Evolutionary conservation across 2,329 filamentous ascomycete species (phyloP).

Genomic region (Myriosclerotinia curreyana): DNA sequence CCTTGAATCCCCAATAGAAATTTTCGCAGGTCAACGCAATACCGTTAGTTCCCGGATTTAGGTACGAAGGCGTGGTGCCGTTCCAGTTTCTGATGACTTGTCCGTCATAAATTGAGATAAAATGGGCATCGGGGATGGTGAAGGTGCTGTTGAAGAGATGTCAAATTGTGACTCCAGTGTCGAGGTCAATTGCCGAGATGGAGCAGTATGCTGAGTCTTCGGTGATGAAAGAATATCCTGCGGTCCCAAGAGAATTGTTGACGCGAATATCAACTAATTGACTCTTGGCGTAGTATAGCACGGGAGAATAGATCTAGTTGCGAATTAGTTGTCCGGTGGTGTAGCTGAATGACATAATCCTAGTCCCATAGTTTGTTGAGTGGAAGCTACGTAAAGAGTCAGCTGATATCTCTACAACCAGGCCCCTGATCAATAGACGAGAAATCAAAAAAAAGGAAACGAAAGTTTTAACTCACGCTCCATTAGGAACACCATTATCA

Average conservation of each 20-base stretch:
- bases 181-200: neutral
- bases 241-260: slow-evolving; percentile 8
- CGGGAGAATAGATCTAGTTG: slow-evolving; percentile 5
- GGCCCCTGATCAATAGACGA: neutral
- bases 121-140: neutral
- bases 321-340: slow-evolving; percentile 7
- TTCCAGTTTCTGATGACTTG: slow-evolving; percentile 12
- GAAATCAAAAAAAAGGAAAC: neutral
- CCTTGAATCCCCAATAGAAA: slow-evolving; percentile 5
- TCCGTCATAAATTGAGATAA: slow-evolving; percentile 11
- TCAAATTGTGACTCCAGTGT: neutral
- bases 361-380: neutral
- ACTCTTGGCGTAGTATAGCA: slow-evolving; percentile 11
- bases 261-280: neutral
- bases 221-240: slow-evolving; percentile 7
- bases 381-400: neutral
- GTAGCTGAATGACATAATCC: slow-evolving; percentile 7
- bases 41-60: neutral
- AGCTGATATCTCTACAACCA: neutral
- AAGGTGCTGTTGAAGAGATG: slow-evolving; percentile 8
- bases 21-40: slow-evolving; percentile 5
- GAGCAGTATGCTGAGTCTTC: slow-evolving; percentile 3
- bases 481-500: slow-evolving; percentile 8
- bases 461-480: neutral
- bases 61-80: neutral